Conservation (phyloP, 2,329 filamentous ascomycete genomes). For the Xylariaceae sp. region DNA sequence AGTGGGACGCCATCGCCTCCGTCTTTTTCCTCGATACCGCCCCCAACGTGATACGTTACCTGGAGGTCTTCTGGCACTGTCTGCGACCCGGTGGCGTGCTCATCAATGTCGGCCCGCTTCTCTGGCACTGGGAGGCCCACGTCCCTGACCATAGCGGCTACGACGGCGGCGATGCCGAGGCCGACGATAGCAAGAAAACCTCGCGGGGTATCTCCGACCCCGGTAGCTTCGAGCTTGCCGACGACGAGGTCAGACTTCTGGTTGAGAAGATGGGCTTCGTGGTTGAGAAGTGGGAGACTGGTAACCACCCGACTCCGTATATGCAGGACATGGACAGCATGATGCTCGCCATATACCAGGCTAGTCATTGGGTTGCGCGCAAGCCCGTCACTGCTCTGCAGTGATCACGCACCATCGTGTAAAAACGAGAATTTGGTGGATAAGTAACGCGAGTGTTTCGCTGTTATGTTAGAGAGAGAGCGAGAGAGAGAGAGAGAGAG, state of each 20-base stretch:
- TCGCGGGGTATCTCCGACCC: constrained; percentile 75
- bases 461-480: neutral
- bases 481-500: neutral
- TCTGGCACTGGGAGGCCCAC: constrained; percentile 92
- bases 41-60: constrained; percentile 84
- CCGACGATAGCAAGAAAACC: constrained; percentile 42
- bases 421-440: too few species aligned
- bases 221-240: constrained; percentile 81
- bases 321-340: constrained; percentile 82
- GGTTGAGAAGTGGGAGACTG: constrained; percentile 58
- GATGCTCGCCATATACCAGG: constrained; percentile 75
- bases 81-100: constrained; percentile 73
- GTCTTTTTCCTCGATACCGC: constrained; percentile 98
- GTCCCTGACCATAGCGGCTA: constrained; percentile 53
- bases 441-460: neutral
- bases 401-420: too few species aligned
- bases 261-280: constrained; percentile 71
- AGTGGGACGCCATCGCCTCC: constrained; percentile 77
- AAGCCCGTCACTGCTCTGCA: constrained; percentile 46
- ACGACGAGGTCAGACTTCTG: constrained; percentile 79
- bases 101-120: constrained; percentile 82
- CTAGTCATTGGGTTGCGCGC: constrained; percentile 78
- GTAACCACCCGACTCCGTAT: constrained; percentile 65
- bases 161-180: constrained; percentile 39
- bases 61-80: constrained; percentile 76